Conservation (phyloP, 2,329 filamentous ascomycete species). For the Thelonectria discophora region DNA sequence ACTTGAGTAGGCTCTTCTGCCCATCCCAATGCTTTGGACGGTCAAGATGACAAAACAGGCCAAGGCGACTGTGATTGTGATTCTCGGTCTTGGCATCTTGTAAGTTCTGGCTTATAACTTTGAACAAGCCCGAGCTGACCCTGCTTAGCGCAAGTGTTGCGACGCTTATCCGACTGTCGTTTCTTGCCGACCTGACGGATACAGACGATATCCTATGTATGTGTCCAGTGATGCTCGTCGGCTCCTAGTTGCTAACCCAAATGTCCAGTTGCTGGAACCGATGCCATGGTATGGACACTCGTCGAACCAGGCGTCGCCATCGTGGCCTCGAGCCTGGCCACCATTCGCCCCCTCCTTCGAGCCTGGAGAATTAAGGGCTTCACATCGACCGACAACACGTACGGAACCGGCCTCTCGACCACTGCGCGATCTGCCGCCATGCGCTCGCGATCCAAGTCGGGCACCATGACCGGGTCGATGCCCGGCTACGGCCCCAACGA, state of each 20-base stretch:
- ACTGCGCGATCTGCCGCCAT: slow-evolving; percentile 38
- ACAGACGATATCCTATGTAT: slow-evolving; percentile 59
- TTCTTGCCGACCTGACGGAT: slow-evolving; percentile 55
- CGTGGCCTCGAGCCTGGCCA: slow-evolving; percentile 62
- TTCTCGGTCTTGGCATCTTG: slow-evolving; percentile 62
- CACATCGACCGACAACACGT: slow-evolving; percentile 50
- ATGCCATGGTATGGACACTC: slow-evolving; percentile 66
- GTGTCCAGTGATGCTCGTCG: background rate
- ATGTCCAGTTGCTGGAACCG: slow-evolving; percentile 55
- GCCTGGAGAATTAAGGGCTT: slow-evolving; percentile 59
- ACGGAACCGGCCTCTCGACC: slow-evolving; percentile 43
- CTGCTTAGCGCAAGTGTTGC: slow-evolving; percentile 59
- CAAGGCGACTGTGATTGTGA: slow-evolving; percentile 60
- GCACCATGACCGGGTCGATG: slow-evolving; percentile 17
- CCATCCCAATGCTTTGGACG: slow-evolving; percentile 63
- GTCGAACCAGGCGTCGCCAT: slow-evolving; percentile 66
- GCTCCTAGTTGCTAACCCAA: slow-evolving; percentile 25
- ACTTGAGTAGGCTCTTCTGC: slow-evolving; percentile 54
- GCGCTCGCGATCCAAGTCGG: slow-evolving; percentile 28
- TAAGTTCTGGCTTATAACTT: slow-evolving; percentile 37
- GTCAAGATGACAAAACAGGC: slow-evolving; percentile 63
- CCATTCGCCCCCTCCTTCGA: slow-evolving; percentile 63
- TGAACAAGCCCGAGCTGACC: slow-evolving; percentile 24
- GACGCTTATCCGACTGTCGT: slow-evolving; percentile 61
- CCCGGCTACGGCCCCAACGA: slow-evolving; percentile 48